Base-by-base conservation (phyloP, 2,329 filamentous ascomycete genomes). In the Torrubiella hemipterigena region DNA sequence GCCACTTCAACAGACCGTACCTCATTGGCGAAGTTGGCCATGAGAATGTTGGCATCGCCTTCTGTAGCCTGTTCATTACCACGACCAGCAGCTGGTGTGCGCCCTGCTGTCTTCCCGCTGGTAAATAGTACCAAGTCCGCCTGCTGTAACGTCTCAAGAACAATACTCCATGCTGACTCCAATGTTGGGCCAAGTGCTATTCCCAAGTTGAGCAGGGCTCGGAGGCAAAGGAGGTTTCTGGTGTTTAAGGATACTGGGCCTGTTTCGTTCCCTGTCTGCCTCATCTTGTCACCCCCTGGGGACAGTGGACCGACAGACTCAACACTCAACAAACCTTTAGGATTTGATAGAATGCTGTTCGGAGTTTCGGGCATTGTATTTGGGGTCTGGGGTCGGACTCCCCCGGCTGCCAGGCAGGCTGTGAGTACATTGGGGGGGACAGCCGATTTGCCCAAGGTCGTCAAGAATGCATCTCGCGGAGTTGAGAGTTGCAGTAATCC, bases 181-280 rank as follows among this genome's bases (percentile, higher is more conserved):
- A 98, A 65, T 0, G 85, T 94, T 4, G 91, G 86, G 0, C 91
- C 91, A 2, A 98, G 60, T 3, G 91, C 91, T 46, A 96, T 98
- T 3, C 91, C 91, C 4, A 98, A 60, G 44, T 98, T 98, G n/a
- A 98, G 61, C 12, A 98, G 65, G 18, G 91, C 91, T 46, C 93
- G 69, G 26, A 98, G 62, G 45, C 91, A 98, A 2, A 96, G 63
- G 4, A 98, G 61, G 47, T 98, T 96, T 7, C 91, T 73, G 3
- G 86, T 89, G 41, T 85, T 94, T 7, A 96, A 63, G 4, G 74
- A 70, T 33, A 64, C 61, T 1, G 54, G 35, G 35, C 54, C 48
- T 17, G 57, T 45, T 53, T 83, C 81, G 6, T 72, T 51, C 0
- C 74, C 77, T 4, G 58, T 54, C 32, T 76, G 71, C 23, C 76